These are phyloP conservation scores for Pseudogymnoascus sp. DNA, from an alignment of 2,329 filamentous ascomycete species.

Conservation along the genomic window DNA sequence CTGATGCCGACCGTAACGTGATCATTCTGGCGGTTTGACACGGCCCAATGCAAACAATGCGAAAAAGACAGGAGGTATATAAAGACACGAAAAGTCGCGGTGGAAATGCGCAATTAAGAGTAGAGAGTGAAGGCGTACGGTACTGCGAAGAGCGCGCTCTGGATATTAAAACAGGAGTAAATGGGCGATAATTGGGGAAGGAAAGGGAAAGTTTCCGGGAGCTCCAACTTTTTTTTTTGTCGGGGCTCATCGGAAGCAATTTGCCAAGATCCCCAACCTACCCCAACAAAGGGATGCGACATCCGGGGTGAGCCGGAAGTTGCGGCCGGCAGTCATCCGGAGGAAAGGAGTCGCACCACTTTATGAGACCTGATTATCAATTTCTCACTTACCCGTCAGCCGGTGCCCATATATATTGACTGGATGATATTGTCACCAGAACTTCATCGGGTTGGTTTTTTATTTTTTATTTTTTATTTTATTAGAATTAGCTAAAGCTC, in stretches of 20 bases:
- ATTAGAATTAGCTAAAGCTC: slow-evolving; percentile 3
- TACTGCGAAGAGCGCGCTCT: background rate
- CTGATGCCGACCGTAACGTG: slow-evolving; percentile 20
- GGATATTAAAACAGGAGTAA: background rate
- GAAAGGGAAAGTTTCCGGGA: background rate
- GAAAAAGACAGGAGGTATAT: background rate
- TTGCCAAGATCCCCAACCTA: background rate
- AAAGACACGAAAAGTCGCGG: background rate
- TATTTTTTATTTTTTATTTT: background rate
- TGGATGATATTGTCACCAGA: background rate
- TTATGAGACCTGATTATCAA: background rate
- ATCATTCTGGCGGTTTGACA: background rate
- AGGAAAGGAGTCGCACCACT: background rate
- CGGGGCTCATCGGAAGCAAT: background rate
- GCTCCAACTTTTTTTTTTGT: slow-evolving; percentile 1
- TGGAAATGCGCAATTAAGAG: background rate
- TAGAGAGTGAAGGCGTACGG: background rate
- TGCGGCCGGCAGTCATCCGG: background rate
- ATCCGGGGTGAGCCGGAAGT: background rate
- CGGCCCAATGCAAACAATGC: background rate
- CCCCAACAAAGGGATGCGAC: background rate
- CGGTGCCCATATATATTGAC: background rate
- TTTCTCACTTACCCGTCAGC: background rate
- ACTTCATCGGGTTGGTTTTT: background rate
- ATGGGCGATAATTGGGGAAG: background rate